Evolutionary conservation across 2,329 filamentous ascomycete species (phyloP).

Genomic region (Fusarium miscanthi): DNA sequence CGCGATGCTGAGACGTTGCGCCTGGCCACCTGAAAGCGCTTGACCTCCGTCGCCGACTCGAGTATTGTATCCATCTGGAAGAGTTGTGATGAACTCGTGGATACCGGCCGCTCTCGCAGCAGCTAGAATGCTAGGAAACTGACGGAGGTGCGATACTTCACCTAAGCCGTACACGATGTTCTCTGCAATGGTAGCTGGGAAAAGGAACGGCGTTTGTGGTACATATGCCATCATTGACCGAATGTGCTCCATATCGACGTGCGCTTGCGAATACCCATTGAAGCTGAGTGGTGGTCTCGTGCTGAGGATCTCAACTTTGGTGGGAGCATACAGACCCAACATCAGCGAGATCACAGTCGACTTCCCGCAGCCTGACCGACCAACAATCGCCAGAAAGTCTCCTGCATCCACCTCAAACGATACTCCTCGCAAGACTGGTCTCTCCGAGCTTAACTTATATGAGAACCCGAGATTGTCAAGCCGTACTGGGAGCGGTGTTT

Average conservation of each 20-base stretch:
- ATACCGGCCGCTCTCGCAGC: constrained; percentile 73
- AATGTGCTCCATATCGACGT: constrained; percentile 69
- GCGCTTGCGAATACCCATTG: constrained; percentile 64
- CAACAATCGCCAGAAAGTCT: constrained; percentile 81
- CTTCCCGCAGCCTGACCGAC: constrained; percentile 89
- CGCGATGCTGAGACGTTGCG: constrained; percentile 84
- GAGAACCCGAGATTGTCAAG: constrained; percentile 70
- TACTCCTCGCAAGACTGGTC: constrained; percentile 70
- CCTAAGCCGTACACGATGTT: constrained; percentile 87
- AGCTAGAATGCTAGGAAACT: constrained; percentile 55
- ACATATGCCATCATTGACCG: constrained; percentile 74
- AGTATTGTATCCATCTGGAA: constrained; percentile 72
- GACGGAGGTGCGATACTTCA: constrained; percentile 62
- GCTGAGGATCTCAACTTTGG: background rate
- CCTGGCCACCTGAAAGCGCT: constrained; percentile 81
- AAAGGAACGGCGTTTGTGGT: constrained; percentile 77
- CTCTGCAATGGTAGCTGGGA: constrained; percentile 78
- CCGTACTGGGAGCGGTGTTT: constrained; percentile 59
- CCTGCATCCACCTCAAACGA: constrained; percentile 72
- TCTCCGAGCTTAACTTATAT: constrained; percentile 70
- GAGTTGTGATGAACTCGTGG: constrained; percentile 78
- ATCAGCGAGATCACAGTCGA: constrained; percentile 83
- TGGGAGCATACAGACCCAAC: constrained; percentile 73
- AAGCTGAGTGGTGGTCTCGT: constrained; percentile 62
- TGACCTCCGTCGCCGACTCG: constrained; percentile 81